Conservation (phyloP, 2,329 filamentous ascomycete genomes). For the Pseudogymnoascus sp. region DNA sequence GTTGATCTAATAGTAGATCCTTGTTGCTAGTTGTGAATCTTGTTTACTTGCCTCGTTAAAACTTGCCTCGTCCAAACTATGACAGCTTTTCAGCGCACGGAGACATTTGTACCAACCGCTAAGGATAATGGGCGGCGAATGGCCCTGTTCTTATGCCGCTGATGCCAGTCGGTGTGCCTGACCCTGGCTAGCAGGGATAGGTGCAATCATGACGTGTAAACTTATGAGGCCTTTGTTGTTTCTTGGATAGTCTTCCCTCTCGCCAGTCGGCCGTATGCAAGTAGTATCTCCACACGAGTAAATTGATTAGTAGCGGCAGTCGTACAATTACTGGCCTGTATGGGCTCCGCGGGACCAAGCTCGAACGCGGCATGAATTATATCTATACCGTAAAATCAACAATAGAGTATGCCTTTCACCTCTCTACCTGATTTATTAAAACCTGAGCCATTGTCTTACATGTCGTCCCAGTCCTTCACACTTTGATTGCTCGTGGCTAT, state of each 20-base stretch:
- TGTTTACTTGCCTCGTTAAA: background rate
- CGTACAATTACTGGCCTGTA: too few relatives aligned
- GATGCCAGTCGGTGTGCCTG: background rate
- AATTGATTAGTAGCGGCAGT: too few relatives aligned
- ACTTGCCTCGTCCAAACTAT: background rate
- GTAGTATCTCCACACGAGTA: too few relatives aligned
- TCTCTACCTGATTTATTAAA: too few relatives aligned
- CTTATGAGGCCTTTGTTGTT: background rate
- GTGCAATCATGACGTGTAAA: background rate
- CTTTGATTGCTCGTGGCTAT: too few relatives aligned
- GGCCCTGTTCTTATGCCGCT: background rate
- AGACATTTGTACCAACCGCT: background rate
- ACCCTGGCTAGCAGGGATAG: background rate
- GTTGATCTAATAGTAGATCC: background rate
- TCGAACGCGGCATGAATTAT: too few relatives aligned
- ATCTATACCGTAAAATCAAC: too few relatives aligned
- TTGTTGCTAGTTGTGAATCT: background rate
- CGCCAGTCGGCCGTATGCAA: background rate
- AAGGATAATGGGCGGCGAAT: background rate
- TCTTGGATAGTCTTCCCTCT: background rate
- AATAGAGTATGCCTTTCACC: too few relatives aligned
- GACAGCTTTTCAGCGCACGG: background rate
- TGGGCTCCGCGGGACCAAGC: too few relatives aligned
- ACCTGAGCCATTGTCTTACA: too few relatives aligned
- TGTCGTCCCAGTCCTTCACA: too few relatives aligned